These are phyloP conservation scores for Vitis labrusca DNA, from an alignment of 164 flowering plant genomes.

Conservation along the genomic window DNA sequence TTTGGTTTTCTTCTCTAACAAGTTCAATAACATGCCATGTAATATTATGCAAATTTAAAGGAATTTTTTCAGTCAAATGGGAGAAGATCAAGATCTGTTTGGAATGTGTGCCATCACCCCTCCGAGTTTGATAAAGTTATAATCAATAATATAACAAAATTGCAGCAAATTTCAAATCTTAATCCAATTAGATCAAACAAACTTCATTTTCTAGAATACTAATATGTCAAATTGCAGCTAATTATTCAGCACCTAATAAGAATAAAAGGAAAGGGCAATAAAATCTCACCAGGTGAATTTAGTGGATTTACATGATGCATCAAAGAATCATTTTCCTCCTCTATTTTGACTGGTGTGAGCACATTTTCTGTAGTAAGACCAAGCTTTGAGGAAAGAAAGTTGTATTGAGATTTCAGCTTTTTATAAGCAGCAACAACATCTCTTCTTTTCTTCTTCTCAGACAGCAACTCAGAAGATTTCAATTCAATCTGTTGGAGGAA, in stretches of 20 bases:
- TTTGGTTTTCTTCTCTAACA: too few species aligned
- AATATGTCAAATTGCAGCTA: too few species aligned
- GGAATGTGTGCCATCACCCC: too few species aligned
- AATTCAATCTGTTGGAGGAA: slow-evolving; percentile 40
- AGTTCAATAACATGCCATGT: too few species aligned
- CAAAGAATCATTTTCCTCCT: slow-evolving; percentile 29
- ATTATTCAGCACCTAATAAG: not conserved
- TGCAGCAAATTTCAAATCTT: too few species aligned
- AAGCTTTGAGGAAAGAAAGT: slow-evolving; percentile 40
- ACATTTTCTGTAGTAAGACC: slow-evolving; percentile 44
- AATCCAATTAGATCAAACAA: too few species aligned
- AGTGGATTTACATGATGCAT: slow-evolving; percentile 21
- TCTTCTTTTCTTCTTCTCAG: slow-evolving; percentile 44
- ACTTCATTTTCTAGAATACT: too few species aligned
- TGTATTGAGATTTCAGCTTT: slow-evolving; percentile 65
- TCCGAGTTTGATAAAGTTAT: too few species aligned
- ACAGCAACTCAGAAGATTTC: slow-evolving; percentile 34
- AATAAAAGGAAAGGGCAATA: slow-evolving; percentile 2
- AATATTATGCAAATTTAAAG: too few species aligned
- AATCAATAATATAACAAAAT: too few species aligned
- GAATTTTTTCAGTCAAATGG: too few species aligned
- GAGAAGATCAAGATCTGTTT: too few species aligned
- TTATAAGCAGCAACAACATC: slow-evolving; percentile 38
- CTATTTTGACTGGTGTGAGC: slow-evolving; percentile 22
- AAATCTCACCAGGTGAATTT: slow-evolving; percentile 37